Percentiles rank a stretch among this genome's conserved stretches.
phyloP scores from a whole-genome alignment of 1,284 basidiomycete species.

The Tremellales sp. region DNA sequence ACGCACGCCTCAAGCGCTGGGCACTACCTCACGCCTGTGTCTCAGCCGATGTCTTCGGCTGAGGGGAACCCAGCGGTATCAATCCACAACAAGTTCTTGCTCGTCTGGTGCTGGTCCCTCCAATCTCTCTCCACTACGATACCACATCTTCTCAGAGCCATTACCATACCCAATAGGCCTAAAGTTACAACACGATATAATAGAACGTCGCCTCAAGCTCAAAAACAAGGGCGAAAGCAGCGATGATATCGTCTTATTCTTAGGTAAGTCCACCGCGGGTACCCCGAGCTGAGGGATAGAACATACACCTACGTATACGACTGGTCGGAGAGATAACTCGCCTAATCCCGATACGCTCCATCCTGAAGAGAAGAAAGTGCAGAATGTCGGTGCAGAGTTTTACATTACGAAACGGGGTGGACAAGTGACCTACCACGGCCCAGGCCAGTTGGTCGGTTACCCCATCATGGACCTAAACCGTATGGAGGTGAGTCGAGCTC shows the following conservation, averaged over 20 bases:
- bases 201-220: constrained; percentile 56
- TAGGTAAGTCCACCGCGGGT: constrained; percentile 37
- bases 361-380: constrained; percentile 64
- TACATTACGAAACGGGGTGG: constrained; percentile 79
- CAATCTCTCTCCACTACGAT: constrained; percentile 63
- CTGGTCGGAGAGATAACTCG: constrained; percentile 70
- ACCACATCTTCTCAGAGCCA: constrained; percentile 68
- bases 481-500: constrained; percentile 50
- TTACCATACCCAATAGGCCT: constrained; percentile 68
- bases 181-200: constrained; percentile 64
- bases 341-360: constrained; percentile 55
- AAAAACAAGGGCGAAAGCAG: constrained; percentile 30
- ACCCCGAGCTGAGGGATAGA: constrained; percentile 47
- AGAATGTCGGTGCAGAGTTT: constrained; percentile 79
- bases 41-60: too few species aligned
- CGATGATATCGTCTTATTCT: constrained; percentile 51
- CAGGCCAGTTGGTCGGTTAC: constrained; percentile 95
- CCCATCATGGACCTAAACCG: constrained; percentile 77
- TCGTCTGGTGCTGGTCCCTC: too few species aligned
- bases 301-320: constrained; percentile 91
- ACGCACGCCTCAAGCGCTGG: too few species aligned
- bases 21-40: too few species aligned
- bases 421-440: constrained; percentile 94
- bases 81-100: too few species aligned
- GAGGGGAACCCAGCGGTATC: too few species aligned